A percentile compares a stretch with the other conserved stretches of the same genome.
These are phyloP conservation scores for Dalbergia oliveri DNA, from an alignment of 306 rosid species.

Conservation along the genomic window DNA sequence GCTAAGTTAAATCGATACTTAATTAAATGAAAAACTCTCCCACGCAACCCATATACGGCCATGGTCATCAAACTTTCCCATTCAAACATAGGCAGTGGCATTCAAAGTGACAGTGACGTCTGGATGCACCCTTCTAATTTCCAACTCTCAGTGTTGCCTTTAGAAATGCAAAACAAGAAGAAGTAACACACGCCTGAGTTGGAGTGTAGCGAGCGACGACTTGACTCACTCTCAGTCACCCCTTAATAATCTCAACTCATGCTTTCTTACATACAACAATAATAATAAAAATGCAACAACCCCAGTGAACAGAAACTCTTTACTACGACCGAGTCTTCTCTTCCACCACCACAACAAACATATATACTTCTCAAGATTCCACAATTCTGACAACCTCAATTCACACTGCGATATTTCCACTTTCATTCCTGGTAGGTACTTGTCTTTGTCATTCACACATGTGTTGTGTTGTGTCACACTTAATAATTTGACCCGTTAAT, in stretches of 20 bases:
- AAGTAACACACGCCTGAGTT: neutral
- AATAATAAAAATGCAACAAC: neutral
- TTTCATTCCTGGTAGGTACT: conserved; percentile 38
- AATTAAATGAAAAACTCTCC: too few relatives aligned
- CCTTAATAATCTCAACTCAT: neutral
- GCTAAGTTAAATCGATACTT: too few relatives aligned
- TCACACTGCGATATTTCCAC: neutral
- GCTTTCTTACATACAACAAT: neutral
- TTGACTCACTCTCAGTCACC: neutral
- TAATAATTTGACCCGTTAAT: neutral
- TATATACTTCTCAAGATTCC: neutral
- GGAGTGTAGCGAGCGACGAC: neutral
- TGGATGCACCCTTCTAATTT: neutral
- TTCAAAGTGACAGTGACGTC: neutral
- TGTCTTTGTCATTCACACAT: conserved; percentile 2
- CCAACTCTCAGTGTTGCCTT: too few relatives aligned
- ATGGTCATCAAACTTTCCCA: too few relatives aligned
- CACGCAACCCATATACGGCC: too few relatives aligned
- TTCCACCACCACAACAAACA: too few relatives aligned
- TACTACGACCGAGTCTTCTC: too few relatives aligned
- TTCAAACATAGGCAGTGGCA: neutral
- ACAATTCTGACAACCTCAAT: neutral
- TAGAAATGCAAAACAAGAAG: neutral
- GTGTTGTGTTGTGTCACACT: neutral
- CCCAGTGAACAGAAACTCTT: neutral